These are phyloP conservation scores for Coccomyxa subellipsoidea DNA, from an alignment of 163 green algal genomes.

Conservation along the genomic window DNA sequence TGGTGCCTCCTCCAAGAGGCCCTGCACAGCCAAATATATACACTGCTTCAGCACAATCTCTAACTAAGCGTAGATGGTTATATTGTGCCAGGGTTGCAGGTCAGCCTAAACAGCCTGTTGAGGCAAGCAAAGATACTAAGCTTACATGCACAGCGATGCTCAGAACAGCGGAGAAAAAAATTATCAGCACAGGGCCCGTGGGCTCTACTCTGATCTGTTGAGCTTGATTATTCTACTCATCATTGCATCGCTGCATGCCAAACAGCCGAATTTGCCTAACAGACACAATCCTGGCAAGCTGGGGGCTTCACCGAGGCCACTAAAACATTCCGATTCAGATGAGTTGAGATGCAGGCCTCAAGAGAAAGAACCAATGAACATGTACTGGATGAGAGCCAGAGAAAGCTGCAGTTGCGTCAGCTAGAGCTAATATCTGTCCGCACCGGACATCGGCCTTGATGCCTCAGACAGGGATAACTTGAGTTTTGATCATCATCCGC, in stretches of 20 bases:
- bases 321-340: background rate
- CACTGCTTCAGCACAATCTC: no score
- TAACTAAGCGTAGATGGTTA: no score
- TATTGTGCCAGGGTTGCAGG: no score
- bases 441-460: conserved; percentile 50
- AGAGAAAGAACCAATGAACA: background rate
- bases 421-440: conserved; percentile 79
- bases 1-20: no score
- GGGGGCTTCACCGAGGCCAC: no score
- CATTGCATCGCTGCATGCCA: no score
- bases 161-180: conserved; percentile 62
- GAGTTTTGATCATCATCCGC: conserved; percentile 34
- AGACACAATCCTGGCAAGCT: no score
- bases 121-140: no score
- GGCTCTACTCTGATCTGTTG: conserved; percentile 54
- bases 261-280: no score
- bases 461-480: conserved; percentile 81
- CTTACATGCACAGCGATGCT: conserved; percentile 29
- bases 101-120: no score
- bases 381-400: background rate
- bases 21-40: no score
- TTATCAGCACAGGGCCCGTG: conserved; percentile 29
- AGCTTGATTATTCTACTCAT: conserved; percentile 58
- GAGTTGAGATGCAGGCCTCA: background rate
- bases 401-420: conserved; percentile 47